A percentile compares a stretch with the other conserved stretches of the same genome.
Conservation (phyloP, 1,284 basidiomycete species). For the Cystobasidium pallidum region DNA sequence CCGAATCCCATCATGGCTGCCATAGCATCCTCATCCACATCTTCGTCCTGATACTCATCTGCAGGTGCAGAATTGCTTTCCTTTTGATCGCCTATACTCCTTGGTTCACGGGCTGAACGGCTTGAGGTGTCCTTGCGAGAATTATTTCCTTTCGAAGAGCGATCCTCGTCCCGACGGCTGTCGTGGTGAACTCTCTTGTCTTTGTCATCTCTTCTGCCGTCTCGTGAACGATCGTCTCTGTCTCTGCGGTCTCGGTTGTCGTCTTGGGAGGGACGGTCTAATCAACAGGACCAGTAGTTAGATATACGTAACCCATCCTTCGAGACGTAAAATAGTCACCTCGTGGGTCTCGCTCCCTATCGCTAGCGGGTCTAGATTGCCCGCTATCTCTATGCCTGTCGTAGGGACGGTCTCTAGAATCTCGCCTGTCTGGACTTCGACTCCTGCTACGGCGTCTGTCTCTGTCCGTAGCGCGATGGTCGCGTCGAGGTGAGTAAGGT, state of each 20-base stretch:
- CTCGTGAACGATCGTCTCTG: slow-evolving; percentile 16
- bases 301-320: not conserved
- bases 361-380: not conserved
- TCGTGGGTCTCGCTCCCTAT: not conserved
- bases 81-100: slow-evolving; percentile 3
- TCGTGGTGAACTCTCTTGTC: not conserved
- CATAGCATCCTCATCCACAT: slow-evolving; percentile 69
- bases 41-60: slow-evolving; percentile 66
- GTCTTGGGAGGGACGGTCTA: slow-evolving; percentile 4
- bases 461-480: not conserved
- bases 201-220: slow-evolving; percentile 10
- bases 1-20: slow-evolving; percentile 86
- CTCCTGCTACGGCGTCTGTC: slow-evolving; percentile 9
- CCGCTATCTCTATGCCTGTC: slow-evolving; percentile 6
- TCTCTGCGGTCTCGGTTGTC: slow-evolving; percentile 24
- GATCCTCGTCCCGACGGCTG: not conserved
- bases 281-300: not conserved
- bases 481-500: not conserved
- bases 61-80: not conserved
- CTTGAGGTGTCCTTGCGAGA: not conserved
- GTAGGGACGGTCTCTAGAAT: not conserved
- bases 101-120: not conserved
- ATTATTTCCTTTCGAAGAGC: not conserved
- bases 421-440: slow-evolving; percentile 16
- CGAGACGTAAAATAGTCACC: not conserved